Evolutionary conservation across 2,329 filamentous ascomycete genomes (phyloP), one percentile per base, ranked within the genome.

Genomic region (Sarocladium kiliense): DNA sequence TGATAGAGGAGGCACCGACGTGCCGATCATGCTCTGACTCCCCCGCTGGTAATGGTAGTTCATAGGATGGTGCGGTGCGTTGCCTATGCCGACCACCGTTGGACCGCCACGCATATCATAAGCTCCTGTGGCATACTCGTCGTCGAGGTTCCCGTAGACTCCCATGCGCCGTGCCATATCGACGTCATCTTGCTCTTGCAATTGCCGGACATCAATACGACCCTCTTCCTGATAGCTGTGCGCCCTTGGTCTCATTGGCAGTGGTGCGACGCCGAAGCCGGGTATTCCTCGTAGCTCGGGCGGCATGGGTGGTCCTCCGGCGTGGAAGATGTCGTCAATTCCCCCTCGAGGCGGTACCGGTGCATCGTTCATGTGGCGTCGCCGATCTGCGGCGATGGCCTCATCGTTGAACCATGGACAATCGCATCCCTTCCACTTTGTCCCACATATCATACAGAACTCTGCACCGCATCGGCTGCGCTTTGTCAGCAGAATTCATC

Each of bases 381-480:
- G 66, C 2, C 74, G 74, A 59, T 87, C 84, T 12, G 72, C 73
- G 53, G 84, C 81, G 4, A 73, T 66, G 3, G 67, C 60, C 25
- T 82, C 78, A 62, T 85, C 56, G 65, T 85, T 88, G 74, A 92
- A 91, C 84, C 85, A 89, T 0, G 88, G 86, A 61, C 91, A 96
- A 54, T 88, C 84, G 65, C 91, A 96, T 1, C 78, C 85, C 71
- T 90, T 93, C 90, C 91, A 95, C 62, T 88, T 88, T 30, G 76
- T 67, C 21, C 88, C 91, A 66, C 91, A 96, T 25, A 89, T 79
- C 82, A 94, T 91, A 72, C 91, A 96, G 65, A 95, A 95, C 63
- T 95, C 82, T 26, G 89, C 89, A 54, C 82, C 86, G 65, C 91
- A 96, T 55, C 85, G 88, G 67, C 86, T 85, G 54, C 25, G 14